Base-by-base conservation (phyloP, 176 grass and related monocot species). In the Urochloa ruziziensis region DNA sequence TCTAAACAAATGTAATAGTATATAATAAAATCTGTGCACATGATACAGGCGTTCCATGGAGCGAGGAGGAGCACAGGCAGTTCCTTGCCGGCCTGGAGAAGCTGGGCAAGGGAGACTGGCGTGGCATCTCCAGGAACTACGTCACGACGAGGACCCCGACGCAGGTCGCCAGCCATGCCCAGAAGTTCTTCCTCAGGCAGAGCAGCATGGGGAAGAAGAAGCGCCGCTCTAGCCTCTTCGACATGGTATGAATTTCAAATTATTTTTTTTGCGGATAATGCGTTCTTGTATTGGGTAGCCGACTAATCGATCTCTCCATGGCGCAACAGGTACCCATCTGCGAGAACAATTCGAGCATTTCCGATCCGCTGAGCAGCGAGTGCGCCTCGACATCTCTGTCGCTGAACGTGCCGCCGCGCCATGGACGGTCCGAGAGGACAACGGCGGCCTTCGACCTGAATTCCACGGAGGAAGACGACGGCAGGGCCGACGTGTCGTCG, bases 161-260 rank as follows among this genome's bases (percentile, higher is more conserved):
- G 27, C 95, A 97, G 83, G 95, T 97, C 3, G 95, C 95, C 42
- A 97, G 95, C 86, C 95, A 97, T 57, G 95, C 95, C 3, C 95
- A 97, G 88, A 97, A 97, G 70, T 94, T 94, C 73, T 97, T 97
- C 85, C 92, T 97, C 17, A 78, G 95, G 58, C 95, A 93, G 84
- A 97, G 70, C 75, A 89, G 90, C 57, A 89, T 83, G 58, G 86
- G 87, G 43, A 88, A 84, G 80, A 97, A 94, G 92, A 97, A 94
- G 81, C 95, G 95, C 17, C 95, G 95, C 1, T 97, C 86, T 23
- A 97, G 95, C 73, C 92, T 97, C 29, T 94, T 97, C n/a, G 92
- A 97, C 85, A 91, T 94, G 92, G 92, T 91, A 88, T 29, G 46
- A 9, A 68, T 10, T 6, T 10, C 23, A 11, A 12, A 11, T 7